Evolutionary conservation across 192 early-diverging fungal genomes (phyloP), one percentile per base, ranked within the genome.

Genomic region (Allomyces javanicus): DNA sequence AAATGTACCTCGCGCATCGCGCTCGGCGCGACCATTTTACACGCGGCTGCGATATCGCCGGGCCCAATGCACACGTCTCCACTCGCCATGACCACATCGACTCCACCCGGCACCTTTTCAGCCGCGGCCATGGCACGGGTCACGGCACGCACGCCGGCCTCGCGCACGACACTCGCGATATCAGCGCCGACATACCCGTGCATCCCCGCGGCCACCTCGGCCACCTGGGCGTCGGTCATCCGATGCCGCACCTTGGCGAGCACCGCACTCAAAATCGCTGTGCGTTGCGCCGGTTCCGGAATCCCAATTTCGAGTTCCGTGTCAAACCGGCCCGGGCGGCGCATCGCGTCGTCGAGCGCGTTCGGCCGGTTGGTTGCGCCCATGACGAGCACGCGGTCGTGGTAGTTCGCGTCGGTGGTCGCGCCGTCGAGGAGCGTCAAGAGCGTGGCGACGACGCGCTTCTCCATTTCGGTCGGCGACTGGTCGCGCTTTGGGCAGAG

Each of bases 111-210:
- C 7, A 40, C 33, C 7, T 40, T 40, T 40, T 58, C 17, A 58
- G 17, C 50, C 27, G 26, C 63, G 4, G 55, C 68, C 62, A 76
- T 67, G 21, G 67, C 71, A 25, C 79, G 70, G 67, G 87, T 76
- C 24, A 99, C 87, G 21, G 86, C 81, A 61, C 81, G 78, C 14
- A 97, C 67, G 7, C 91, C 96, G 5, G 93, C 92, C 67, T 99
- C 94, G 22, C 88, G 79, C 64, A 83, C 79, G 4, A 95, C 78
- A 9, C 89, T 88, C 3, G 90, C 88, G 23, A 99, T 68, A 75
- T 99, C 96, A 5, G 96, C 96, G n/a, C 96, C 96, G 65, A 97
- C 94, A 73, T 88, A 99, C 0, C 96, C 96, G 70, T 99, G 96
- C 0, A 88, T 82, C 33, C 69, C 69, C 0, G 78, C 77, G 0